Evolutionary conservation across 345 rosid genomes (phyloP).

Genomic region (Salix caprea): DNA sequence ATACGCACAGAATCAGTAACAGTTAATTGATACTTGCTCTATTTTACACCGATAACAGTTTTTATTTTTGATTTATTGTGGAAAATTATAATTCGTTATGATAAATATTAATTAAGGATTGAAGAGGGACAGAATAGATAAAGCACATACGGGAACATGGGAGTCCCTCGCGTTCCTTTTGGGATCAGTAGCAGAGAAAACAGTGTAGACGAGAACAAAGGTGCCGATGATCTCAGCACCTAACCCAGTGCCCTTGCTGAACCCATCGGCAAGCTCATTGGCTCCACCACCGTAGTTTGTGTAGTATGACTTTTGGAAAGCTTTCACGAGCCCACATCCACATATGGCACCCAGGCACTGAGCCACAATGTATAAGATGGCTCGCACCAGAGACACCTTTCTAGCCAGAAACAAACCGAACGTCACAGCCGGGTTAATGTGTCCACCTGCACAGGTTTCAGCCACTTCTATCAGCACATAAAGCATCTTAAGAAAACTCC

Average conservation of each 20-base stretch:
- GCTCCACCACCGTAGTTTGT: constrained; percentile 39
- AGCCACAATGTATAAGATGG: constrained; percentile 39
- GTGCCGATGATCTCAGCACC: constrained; percentile 48
- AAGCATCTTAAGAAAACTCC: no score
- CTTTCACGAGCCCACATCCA: constrained; percentile 45
- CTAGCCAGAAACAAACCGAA: constrained; percentile 42
- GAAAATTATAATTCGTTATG: no score
- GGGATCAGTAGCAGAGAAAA: constrained; percentile 47
- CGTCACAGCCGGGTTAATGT: constrained; percentile 44
- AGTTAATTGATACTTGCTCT: no score
- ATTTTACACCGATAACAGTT: no score
- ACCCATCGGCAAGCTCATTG: constrained; percentile 24
- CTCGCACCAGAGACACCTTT: constrained; percentile 43
- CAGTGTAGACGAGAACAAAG: constrained; percentile 48
- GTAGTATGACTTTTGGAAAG: constrained; percentile 38
- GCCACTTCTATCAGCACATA: no score
- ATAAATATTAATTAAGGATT: no score
- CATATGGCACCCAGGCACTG: constrained; percentile 49
- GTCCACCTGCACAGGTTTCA: constrained; percentile 31
- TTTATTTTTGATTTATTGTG: no score
- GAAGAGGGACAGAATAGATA: neutral
- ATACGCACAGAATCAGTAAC: no score
- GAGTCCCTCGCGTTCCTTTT: constrained; percentile 47
- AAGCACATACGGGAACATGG: constrained; percentile 36
- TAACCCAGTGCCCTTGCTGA: constrained; percentile 41